Base-by-base conservation (phyloP, 352 stramenopile species). In the Globisporangium alternatum region DNA sequence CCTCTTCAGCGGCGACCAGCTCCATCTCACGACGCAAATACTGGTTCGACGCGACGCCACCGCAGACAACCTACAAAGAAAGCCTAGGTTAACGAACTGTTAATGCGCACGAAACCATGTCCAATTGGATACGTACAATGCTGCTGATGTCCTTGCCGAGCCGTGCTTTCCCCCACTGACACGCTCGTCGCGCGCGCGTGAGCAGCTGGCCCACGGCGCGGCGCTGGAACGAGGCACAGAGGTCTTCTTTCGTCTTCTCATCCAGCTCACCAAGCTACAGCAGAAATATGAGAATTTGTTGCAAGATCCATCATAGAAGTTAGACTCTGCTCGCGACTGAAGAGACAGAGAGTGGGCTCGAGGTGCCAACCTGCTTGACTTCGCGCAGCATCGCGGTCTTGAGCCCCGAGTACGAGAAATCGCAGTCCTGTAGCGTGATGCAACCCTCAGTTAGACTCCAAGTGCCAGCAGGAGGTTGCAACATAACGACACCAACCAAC, bases 391-490 rank as follows among this genome's bases (percentile, higher is more conserved):
- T 97, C 30, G 96, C 91, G 8, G 96, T 99, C 75, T 99, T 99
- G 45, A 99, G 89, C 3, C 97, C 97, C 3, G 97, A 97, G 77
- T 98, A 99, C 47, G 88, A 98, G 71, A 99, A 99, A 67, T 99
- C 95, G 61, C 91, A 98, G 76, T 99, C 91, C 81, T 90, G 55
- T 39, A 61, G 8, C 33, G 51, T 59, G 30, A 60, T 37, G 8
- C n/a, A 35, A 31, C 21, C 5, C 15, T 43, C 8, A 48, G 35
- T 48, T 48, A 22, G 43, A 10, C 43, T 21, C 17, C 5, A 22
- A 48, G 43, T 21, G 19, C 17, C 43, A 48, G 3, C 43, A n/a
- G 21, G 43, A 48, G 43, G 43, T 22, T 48, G 17, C 6, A 48
- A 48, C 19, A 48, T 48, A 48, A 48, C 19, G 15, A 31, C 17